Conservation (phyloP, 495 filamentous ascomycete species). For the Penicillium goetzii region DNA sequence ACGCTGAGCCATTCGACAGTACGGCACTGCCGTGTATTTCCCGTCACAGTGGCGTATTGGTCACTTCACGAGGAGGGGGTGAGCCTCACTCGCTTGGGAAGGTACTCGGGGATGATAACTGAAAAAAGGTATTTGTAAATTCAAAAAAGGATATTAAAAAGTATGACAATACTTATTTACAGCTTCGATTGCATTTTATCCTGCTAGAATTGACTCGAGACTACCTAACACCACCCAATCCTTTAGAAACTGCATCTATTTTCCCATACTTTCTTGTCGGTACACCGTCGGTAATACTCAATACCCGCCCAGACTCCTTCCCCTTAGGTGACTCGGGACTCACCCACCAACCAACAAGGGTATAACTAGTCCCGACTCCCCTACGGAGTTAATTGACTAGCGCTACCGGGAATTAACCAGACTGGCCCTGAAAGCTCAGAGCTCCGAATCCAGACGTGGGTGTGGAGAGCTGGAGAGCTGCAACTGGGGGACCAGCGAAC, state of each 20-base stretch:
- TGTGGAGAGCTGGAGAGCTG: conserved; percentile 11
- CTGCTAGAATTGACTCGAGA: not conserved
- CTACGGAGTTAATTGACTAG: not conserved
- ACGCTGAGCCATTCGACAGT: conserved; percentile 32
- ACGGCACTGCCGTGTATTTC: conserved; percentile 13
- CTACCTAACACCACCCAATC: not conserved
- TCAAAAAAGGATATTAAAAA: not conserved
- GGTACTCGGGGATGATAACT: not conserved
- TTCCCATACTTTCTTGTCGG: not conserved
- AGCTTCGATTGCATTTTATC: not conserved
- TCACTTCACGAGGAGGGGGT: not conserved
- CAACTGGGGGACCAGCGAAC: conserved; percentile 21
- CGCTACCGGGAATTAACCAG: not conserved
- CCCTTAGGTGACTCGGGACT: conserved; percentile 11
- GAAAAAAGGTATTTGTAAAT: not conserved
- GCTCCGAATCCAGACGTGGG: conserved; percentile 1
- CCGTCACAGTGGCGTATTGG: not conserved
- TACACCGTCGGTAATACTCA: not conserved
- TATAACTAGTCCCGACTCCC: not conserved
- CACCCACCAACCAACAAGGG: conserved; percentile 4
- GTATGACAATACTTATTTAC: not conserved
- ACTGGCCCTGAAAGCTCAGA: conserved; percentile 1
- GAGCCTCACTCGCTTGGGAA: not conserved
- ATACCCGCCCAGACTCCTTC: conserved; percentile 7
- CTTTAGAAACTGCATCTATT: not conserved